Conservation (phyloP, 306 rosid genomes). For the Medicago ruthenica region DNA sequence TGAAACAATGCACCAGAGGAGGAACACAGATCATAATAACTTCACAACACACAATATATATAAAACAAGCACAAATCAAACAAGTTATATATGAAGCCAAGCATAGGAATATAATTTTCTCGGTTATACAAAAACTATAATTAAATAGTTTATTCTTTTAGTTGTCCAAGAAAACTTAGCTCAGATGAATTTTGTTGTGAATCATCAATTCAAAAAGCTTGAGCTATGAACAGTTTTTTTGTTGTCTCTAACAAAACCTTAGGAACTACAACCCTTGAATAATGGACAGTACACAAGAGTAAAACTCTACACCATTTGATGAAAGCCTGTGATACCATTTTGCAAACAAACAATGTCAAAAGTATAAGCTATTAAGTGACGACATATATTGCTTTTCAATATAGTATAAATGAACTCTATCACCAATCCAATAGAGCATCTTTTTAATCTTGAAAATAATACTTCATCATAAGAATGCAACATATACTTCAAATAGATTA, state of each 20-base stretch:
- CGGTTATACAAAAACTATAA: neutral
- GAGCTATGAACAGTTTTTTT: neutral
- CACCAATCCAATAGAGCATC: neutral
- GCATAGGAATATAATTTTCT: neutral
- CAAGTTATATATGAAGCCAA: neutral
- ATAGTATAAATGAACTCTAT: neutral
- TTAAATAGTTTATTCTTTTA: neutral
- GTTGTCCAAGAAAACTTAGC: neutral
- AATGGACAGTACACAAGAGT: neutral
- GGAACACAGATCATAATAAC: neutral
- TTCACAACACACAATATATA: neutral
- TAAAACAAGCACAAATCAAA: neutral
- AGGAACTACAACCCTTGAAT: neutral
- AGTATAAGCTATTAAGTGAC: too few species aligned
- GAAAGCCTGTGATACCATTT: neutral
- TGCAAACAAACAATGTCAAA: neutral
- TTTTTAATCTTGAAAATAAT: conserved; percentile 14
- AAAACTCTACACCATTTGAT: neutral
- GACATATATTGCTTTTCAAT: neutral
- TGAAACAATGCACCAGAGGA: neutral
- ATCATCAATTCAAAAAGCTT: neutral
- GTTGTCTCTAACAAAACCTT: neutral
- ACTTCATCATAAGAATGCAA: conserved; percentile 14
- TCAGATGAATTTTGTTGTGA: neutral
- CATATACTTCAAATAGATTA: conserved; percentile 12